Conservation (phyloP, 495 filamentous ascomycete species). For the Tuber umbilicatum region DNA sequence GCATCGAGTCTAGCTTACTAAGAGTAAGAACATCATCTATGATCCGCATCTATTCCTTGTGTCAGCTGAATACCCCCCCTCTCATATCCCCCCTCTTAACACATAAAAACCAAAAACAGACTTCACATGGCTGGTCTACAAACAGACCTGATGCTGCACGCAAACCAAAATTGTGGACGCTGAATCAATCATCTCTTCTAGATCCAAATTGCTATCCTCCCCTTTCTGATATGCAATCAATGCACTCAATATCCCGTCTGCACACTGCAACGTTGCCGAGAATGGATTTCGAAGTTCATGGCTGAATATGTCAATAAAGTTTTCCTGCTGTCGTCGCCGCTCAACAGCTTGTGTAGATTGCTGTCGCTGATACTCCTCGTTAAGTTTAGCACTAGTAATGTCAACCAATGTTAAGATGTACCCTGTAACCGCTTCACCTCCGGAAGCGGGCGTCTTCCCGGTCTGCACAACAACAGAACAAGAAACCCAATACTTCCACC, state of each 20-base stretch:
- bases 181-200: conserved; percentile 60
- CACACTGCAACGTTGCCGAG: conserved; percentile 73
- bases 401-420: conserved; percentile 48
- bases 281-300: conserved; percentile 86
- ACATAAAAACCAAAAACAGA: conserved; percentile 18
- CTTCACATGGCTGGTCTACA: conserved; percentile 15
- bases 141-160: conserved; percentile 58
- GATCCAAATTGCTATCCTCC: conserved; percentile 18
- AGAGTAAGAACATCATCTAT: conserved; percentile 64
- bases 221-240: conserved; percentile 27
- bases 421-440: conserved; percentile 53
- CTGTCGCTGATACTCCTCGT: conserved; percentile 39
- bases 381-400: conserved; percentile 53
- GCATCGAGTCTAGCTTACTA: conserved; percentile 73
- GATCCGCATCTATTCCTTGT: conserved; percentile 55
- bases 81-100: conserved; percentile 1
- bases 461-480: conserved; percentile 32
- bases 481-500: conserved; percentile 40
- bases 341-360: conserved; percentile 38
- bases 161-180: conserved; percentile 71
- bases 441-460: conserved; percentile 49
- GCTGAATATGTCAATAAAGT: conserved; percentile 83
- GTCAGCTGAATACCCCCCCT: conserved; percentile 12
- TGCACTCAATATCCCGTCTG: conserved; percentile 59
- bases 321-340: conserved; percentile 57